Conservation (phyloP, 768 basidiomycete species). For the Hericium erinaceus region DNA sequence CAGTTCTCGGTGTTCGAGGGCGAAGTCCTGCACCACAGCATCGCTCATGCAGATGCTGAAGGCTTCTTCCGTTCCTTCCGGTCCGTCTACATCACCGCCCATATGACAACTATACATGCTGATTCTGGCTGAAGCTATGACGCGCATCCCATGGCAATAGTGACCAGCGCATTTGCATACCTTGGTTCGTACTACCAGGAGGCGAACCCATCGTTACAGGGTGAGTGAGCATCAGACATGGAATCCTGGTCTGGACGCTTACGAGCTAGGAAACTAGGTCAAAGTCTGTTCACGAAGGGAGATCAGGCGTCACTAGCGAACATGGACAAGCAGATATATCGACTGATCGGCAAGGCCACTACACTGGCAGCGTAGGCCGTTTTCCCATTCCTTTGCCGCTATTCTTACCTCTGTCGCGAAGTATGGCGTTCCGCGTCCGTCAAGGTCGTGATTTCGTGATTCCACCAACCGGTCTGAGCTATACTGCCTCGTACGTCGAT, state of each 20-base stretch:
- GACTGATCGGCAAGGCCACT: conserved; percentile 81
- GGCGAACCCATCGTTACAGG: conserved; percentile 83
- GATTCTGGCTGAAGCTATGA: conserved; percentile 49
- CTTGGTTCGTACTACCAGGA: conserved; percentile 82
- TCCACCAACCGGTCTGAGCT: conserved; percentile 75
- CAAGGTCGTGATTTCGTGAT: conserved; percentile 84
- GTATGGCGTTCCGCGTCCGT: conserved; percentile 89
- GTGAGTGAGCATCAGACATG: conserved; percentile 27
- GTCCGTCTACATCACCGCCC: conserved; percentile 9
- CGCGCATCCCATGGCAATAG: conserved; percentile 87
- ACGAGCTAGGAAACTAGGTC: conserved; percentile 35
- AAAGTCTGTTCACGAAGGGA: conserved; percentile 67
- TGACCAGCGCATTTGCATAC: conserved; percentile 82
- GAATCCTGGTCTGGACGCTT: background rate
- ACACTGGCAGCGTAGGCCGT: conserved; percentile 70
- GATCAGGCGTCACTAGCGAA: conserved; percentile 55
- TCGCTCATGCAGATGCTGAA: conserved; percentile 32
- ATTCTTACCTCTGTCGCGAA: conserved; percentile 17
- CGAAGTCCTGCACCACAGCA: conserved; percentile 72
- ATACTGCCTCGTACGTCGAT: conserved; percentile 64
- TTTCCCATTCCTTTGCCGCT: background rate
- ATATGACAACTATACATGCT: background rate
- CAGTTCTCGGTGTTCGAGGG: conserved; percentile 58
- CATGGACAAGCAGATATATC: conserved; percentile 90
- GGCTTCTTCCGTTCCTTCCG: conserved; percentile 34